phyloP scores from a whole-genome alignment of 23 red algal species.

The Gracilaria vermiculophylla region DNA sequence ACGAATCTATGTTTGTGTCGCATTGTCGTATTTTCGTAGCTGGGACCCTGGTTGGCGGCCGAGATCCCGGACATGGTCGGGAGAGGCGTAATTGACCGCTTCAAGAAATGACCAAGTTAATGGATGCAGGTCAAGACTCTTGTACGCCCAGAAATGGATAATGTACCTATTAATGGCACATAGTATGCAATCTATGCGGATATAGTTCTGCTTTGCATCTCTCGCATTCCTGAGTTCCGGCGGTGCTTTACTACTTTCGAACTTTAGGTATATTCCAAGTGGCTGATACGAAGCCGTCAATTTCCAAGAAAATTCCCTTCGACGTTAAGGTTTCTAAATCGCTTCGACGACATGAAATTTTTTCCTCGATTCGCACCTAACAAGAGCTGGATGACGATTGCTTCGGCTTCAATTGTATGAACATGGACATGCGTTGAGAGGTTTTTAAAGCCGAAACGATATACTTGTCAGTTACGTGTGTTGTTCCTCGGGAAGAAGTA shows the following conservation, averaged over 20 bases:
- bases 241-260: background rate
- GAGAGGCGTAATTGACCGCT: conserved; percentile 76
- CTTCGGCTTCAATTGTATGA: too few relatives aligned
- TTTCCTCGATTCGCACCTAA: too few relatives aligned
- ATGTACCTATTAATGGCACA: too few relatives aligned
- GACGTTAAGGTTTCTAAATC: too few relatives aligned
- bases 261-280: background rate
- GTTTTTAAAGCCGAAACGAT: too few relatives aligned
- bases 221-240: background rate
- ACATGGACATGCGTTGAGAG: background rate
- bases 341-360: too few relatives aligned
- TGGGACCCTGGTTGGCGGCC: conserved; percentile 89
- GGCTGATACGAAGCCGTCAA: too few relatives aligned
- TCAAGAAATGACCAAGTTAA: conserved; percentile 51
- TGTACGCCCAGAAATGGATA: background rate
- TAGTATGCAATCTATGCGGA: too few relatives aligned
- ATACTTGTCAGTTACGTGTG: too few relatives aligned
- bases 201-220: background rate
- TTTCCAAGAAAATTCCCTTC: too few relatives aligned
- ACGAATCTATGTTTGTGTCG: background rate
- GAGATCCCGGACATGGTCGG: conserved; percentile 89
- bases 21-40: background rate
- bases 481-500: conserved; percentile 25
- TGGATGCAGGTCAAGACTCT: background rate
- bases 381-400: too few relatives aligned